phyloP scores from a whole-genome alignment of 371 early-diverging fungal species.

The Coemansia sp. region DNA sequence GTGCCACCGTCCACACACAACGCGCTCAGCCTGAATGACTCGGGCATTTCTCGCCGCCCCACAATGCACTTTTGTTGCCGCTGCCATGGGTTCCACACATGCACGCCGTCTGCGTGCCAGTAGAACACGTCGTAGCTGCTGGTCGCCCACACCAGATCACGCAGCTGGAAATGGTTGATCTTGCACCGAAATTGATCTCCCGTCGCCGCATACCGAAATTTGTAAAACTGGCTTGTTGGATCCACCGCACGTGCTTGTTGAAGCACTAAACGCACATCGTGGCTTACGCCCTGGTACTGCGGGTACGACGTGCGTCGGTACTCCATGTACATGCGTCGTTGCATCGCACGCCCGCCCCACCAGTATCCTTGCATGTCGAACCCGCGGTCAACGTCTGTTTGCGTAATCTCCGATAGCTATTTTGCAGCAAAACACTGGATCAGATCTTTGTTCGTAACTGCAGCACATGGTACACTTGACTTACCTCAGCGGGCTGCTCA shows the following conservation, averaged over 20 bases:
- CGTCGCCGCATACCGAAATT: conserved; percentile 52
- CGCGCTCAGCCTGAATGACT: conserved; percentile 58
- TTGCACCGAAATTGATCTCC: conserved; percentile 42
- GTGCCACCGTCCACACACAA: conserved; percentile 56
- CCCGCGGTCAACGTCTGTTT: conserved; percentile 25
- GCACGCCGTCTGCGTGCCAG: conserved; percentile 57
- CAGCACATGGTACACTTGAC: too few species aligned
- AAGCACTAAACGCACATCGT: conserved; percentile 30
- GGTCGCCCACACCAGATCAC: conserved; percentile 72
- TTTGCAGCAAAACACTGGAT: too few species aligned
- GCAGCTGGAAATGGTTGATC: conserved; percentile 70
- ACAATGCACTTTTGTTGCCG: conserved; percentile 55
- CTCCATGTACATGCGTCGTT: conserved; percentile 34
- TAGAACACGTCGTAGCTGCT: conserved; percentile 66
- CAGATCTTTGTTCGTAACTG: not conserved
- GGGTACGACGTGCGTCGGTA: conserved; percentile 40
- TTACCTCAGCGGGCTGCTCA: conserved; percentile 32
- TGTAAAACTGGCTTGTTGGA: conserved; percentile 31
- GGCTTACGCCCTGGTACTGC: conserved; percentile 31
- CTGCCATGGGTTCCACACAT: conserved; percentile 66
- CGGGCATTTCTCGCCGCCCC: conserved; percentile 51
- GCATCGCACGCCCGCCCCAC: conserved; percentile 34
- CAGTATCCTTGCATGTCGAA: conserved; percentile 43
- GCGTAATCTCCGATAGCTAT: conserved; percentile 23
- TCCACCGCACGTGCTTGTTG: conserved; percentile 21